Evolutionary conservation across 129 eudicot genomes (phyloP).

Genomic region (Artemisia annua): DNA sequence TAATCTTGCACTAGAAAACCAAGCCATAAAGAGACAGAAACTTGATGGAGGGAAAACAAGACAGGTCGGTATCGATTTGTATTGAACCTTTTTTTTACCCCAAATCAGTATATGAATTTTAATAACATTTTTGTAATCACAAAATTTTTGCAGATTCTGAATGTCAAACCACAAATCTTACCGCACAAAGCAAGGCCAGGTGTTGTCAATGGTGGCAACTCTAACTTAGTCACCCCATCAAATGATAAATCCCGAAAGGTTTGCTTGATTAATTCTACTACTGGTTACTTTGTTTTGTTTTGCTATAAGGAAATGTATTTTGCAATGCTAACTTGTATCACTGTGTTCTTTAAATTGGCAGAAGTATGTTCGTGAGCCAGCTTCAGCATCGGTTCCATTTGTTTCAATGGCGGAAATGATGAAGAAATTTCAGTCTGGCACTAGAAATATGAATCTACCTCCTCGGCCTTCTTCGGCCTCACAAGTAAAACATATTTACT

Average conservation of each 20-base stretch:
- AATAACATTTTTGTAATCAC: not conserved
- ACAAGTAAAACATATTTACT: constrained; percentile 34
- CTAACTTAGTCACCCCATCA: constrained; percentile 40
- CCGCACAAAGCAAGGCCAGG: constrained; percentile 80
- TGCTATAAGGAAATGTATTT: not conserved
- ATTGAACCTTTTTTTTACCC: not conserved
- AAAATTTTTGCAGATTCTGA: constrained; percentile 58
- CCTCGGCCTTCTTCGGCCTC: constrained; percentile 38
- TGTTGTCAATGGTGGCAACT: constrained; percentile 29
- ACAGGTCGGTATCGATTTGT: constrained; percentile 48
- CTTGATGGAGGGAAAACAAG: constrained; percentile 83
- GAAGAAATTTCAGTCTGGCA: constrained; percentile 85
- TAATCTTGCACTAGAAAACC: constrained; percentile 72
- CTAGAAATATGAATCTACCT: constrained; percentile 61
- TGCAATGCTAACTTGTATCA: constrained; percentile 8
- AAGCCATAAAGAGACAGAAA: constrained; percentile 88
- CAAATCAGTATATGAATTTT: not conserved
- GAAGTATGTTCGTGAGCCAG: constrained; percentile 80
- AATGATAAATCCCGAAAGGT: constrained; percentile 65
- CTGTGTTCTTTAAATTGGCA: constrained; percentile 18
- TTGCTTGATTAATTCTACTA: not conserved
- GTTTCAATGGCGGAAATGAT: constrained; percentile 95
- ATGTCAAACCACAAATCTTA: constrained; percentile 55
- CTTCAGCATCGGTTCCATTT: constrained; percentile 59
- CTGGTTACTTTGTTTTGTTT: not conserved